Base-by-base conservation (phyloP, 805 yeast species). In the Metschnikowia lachancei region DNA sequence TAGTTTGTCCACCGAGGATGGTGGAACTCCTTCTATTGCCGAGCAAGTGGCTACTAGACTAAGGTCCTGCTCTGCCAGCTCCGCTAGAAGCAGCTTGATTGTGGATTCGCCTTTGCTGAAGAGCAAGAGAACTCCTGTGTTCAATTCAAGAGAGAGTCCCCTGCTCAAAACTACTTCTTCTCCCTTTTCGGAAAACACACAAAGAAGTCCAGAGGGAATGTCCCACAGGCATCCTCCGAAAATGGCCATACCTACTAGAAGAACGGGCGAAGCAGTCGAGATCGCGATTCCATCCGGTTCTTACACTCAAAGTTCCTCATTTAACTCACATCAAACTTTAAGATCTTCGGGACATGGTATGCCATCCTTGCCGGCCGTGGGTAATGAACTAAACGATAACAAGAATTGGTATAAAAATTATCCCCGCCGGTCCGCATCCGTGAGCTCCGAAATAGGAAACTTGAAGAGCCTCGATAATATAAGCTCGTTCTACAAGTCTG, bases 211-310 rank as follows among this genome's bases (percentile, higher is more conserved):
- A 36, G 40, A 60, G 45, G 47, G 51, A 33, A 7, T 59, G 4
- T 33, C 49, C 2, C 49, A 46, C 13, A 56, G 63, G 30, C 65
- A 61, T 41, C 65, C 70, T 0, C 74, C 74, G 1, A 65, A 76
- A 58, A 79, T 87, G 83, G 86, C 95, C 0, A 87, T 87, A 41
- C 91, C 95, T 0, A 86, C 94, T 0, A 85, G 92, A 0, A 66
- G 90, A 53, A 78, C 80, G 32, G 95, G 95, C 6, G 94, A 83
- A 55, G 78, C 92, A 0, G 78, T 86, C 2, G 94, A 87, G 58
- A 86, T 87, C 22, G 84, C 85, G 2, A 67, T 59, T 39, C 48
- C 69, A 3, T 36, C 45, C 4, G 38, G 41, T 10, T 45, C 48
- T 10, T 45, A 39, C 16, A 45, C 48, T 8, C 48, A 39, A 29